Evolutionary conservation across 1,284 basidiomycete species (phyloP), one percentile per base, ranked within the genome.

Genomic region (Fomitopsis schrenkii): DNA sequence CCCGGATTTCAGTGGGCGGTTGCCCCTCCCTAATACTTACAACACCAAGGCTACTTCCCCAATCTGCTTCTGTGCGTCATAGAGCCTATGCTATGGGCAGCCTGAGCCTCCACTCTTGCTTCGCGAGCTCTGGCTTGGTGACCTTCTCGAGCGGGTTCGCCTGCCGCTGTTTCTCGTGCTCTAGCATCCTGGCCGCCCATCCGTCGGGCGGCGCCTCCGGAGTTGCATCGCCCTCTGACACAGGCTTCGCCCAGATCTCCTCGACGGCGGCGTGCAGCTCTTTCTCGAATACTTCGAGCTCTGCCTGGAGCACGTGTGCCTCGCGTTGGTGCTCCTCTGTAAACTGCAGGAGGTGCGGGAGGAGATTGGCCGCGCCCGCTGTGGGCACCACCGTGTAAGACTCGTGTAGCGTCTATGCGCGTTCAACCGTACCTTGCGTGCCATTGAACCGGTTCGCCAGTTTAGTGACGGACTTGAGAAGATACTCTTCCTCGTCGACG

Each of bases 401-500:
- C 15, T 52, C 36, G 22, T 66, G 58, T 45, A 57, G 14, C 2
- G 52, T 17, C 59, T 22, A 40, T 48, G 22, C 54, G 55, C 54
- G 17, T 41, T 59, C 26, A 28, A 58, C 45, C 79, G 55, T 69
- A 91, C 91, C 80, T 78, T 86, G 85, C 1, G 81, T 79, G 0
- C 72, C 71, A 35, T 76, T 75, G 68, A 90, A 87, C 42, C 84
- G 76, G 3, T 75, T 76, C 8, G 88, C 83, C 5, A 98, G 80
- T 68, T 97, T 94, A 1, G 84, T 83, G 55, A 98, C 75, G 4
- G 92, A 94, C 53, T 84, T 88, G 53, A 98, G 83, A 5, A 99
- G 83, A 70, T 99, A 99, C 71, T 95, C 94, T 77, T 98, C 96
- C 74, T 99, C 97, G 71, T 97, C 95, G 0, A 97, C 90, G 0